Base-by-base conservation (phyloP, 352 stramenopile genomes). In the Phytophthora citricola region DNA sequence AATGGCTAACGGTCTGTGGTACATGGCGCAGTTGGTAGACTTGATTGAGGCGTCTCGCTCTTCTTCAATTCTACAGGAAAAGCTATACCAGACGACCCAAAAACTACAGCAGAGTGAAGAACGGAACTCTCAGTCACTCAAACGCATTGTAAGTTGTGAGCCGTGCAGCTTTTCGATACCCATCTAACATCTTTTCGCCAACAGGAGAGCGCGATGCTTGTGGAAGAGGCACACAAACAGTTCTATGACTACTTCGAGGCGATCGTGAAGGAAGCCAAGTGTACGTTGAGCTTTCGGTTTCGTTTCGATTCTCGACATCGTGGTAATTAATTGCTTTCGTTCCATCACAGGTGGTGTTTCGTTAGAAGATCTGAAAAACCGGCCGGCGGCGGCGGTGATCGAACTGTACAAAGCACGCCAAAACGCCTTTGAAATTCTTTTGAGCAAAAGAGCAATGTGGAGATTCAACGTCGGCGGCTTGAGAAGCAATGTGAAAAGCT, bases 21-120 rank as follows among this genome's bases (percentile, higher is more conserved):
- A 6, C 41, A 12, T 50, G 17, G 15, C 60, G 46, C 45, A 93
- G 85, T 60, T 91, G 40, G 78, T 90, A 27, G 78, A 82, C 32
- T 58, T 91, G 27, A 93, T 91, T 31, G 81, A 89, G 36, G 82
- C 81, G 24, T 90, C 85, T 26, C 79, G 83, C 64, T 77, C 73
- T 15, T 80, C 75, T 11, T 86, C 81, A 5, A 73, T 91, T 29
- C 53, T 87, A 10, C 74, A 91, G 47, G 85, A 93, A 58, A 89
- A 86, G 47, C 22, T 91, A 45, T 79, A 85, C 17, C 79, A 87
- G 31, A 60, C 66, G 38, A 73, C 71, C 1, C 71, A 80, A 62
- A 90, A 91, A 51, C 64, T 91, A 3, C 56, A 78, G 12, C 64
- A 73, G 7, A 91, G 75, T 50, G 81, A 93, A 55, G 61, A 90